Base-by-base conservation (phyloP, 2,329 filamentous ascomycete genomes). In the Fusarium napiforme region DNA sequence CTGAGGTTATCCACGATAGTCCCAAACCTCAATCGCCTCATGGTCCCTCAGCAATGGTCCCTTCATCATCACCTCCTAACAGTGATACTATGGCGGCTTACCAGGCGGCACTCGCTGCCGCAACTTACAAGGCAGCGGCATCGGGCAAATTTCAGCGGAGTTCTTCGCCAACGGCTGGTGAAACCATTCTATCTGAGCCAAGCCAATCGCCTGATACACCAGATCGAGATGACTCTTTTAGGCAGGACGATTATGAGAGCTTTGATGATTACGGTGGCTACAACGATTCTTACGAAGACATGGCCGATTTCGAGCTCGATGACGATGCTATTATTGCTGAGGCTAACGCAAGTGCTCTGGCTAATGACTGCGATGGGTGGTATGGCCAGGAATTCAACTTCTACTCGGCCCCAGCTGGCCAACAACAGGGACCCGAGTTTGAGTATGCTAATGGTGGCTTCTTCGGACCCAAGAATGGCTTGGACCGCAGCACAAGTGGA, bases 371-470 rank as follows among this genome's bases (percentile, higher is more conserved):
- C 11, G 96, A 98, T 72, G 96, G 94, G 1, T 97, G 96, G 85
- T 99, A 99, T 79, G 96, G 96, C 1, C 92, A 95, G 75, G 96
- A 99, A 80, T 99, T 99, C 79, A 95, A 95, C 2, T 99, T 99
- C 81, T 99, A 97, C 81, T 94, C 95, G 2, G 85, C 87, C 4
- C 88, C 89, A 1, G 74, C 83, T 9, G 80, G 80, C 21, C 80
- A 83, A 16, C 82, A 82, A 43, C 80, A 86, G 52, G 86, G 85
- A 26, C 84, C 83, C 36, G 79, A 84, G 12, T 87, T 86, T 43
- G 84, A 93, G 61, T 93, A 92, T 75, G 88, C 90, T 19, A 93
- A 94, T 75, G 96, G 96, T 34, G 96, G 96, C 26, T 97, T 94
- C 82, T 98, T 98, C 79, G 94, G 94, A 3, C 90, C 93, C 1